A percentile compares a stretch with the other conserved stretches of the same genome.
phyloP scores from a whole-genome alignment of 495 filamentous ascomycete species.

The Neurospora terricola region DNA sequence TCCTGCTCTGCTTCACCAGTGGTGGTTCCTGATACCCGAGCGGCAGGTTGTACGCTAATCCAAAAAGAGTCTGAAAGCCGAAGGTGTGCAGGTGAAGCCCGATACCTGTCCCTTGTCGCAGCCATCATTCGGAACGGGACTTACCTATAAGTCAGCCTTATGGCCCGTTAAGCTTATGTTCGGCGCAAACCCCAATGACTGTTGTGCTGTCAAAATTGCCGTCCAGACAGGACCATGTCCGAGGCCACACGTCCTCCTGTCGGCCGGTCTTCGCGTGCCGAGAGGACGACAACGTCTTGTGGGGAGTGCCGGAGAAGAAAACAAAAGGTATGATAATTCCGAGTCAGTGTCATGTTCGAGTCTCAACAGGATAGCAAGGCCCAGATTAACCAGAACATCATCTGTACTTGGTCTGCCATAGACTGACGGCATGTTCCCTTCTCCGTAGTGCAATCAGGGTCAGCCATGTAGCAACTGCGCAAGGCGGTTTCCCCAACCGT shows the following conservation, averaged over 20 bases:
- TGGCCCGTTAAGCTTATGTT: conserved; percentile 2
- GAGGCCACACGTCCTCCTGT: conserved; percentile 18
- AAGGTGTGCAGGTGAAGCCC: conserved; percentile 19
- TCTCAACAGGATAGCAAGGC: not conserved
- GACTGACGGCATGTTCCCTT: not conserved
- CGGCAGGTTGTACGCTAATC: conserved; percentile 17
- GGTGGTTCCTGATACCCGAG: not conserved
- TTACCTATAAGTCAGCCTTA: conserved; percentile 28
- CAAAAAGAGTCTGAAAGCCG: conserved; percentile 19
- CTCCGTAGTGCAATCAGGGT: conserved; percentile 27
- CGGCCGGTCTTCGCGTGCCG: conserved; percentile 19
- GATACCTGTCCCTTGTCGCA: conserved; percentile 4
- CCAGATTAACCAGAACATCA: not conserved
- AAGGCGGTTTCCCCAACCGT: conserved; percentile 27
- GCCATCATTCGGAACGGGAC: conserved; percentile 6
- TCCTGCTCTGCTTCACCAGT: not conserved
- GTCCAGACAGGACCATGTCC: conserved; percentile 19
- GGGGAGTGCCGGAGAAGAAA: conserved; percentile 30
- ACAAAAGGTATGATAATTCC: conserved; percentile 22
- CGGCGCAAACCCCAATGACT: conserved; percentile 1
- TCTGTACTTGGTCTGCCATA: conserved; percentile 1
- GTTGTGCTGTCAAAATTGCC: not conserved
- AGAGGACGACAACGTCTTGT: conserved; percentile 30
- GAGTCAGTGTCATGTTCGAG: not conserved
- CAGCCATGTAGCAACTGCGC: conserved; percentile 32